Evolutionary conservation across 116 monocot genomes (phyloP), one percentile per base, ranked within the genome.

Genomic region (Iris pallida): DNA sequence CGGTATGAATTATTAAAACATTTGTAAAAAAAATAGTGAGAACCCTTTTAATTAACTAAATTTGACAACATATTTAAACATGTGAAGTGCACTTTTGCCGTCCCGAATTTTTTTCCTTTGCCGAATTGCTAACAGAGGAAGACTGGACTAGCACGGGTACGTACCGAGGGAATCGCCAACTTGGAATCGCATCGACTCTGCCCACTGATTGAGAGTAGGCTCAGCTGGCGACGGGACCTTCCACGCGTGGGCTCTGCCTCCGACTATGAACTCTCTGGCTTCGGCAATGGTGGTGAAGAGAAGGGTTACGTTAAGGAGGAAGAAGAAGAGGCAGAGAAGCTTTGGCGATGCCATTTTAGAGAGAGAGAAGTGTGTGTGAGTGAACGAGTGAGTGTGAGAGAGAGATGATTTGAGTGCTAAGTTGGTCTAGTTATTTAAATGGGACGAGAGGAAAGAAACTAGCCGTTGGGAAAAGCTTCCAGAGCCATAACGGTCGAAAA

Each of bases 151-250:
- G n/a, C n/a, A n/a, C n/a, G n/a, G n/a, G n/a, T n/a, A 30, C 30
- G 30, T 30, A 80, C 80, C 75, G 53, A 80, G 80, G 20, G 75
- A 71, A 56, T 80, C 80, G 59, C 80, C 75, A 51, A 75, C 59
- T 71, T 66, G 75, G 80, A 80, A 80, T 8, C 80, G 80, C 14
- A 47, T 75, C 8, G 65, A 11, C 47, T 66, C 70, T 44, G 80
- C 75, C 80, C 80, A 80, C 14, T 60, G 64, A 75, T 75, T 80
- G 80, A 80, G 75, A n/a, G 70, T 44, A 12, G 48, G 57, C 4
- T 61, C 54, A 42, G 80, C 14, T 0, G 75, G 57, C 8, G 66
- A 13, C 11, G 80, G 75, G 14, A 80, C 20, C 12, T 42, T 44
- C 80, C 80, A 80, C 2, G 74, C 56, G 14, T 52, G 5, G 52